Base-by-base conservation (phyloP, 768 basidiomycete species). In the Pholiota molesta region DNA sequence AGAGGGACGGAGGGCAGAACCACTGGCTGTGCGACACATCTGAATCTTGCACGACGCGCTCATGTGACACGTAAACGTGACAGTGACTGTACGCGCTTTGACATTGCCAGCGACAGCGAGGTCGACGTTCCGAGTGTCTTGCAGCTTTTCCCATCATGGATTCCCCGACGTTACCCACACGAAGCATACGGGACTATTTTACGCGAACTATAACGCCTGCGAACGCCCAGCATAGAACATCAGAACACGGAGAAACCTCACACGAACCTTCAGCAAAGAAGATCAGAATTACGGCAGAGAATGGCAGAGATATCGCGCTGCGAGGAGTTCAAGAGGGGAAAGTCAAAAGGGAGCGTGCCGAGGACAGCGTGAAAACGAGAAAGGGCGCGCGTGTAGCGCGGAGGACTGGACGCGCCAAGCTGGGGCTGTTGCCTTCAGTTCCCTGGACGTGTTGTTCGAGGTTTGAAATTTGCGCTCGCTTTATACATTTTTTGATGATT, bases 391-490 rank as follows among this genome's bases (percentile, higher is more conserved):
- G 6, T 13, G 1, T 5, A 5, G 10, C 21, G 26, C 39, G 9
- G 8, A 23, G 7, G 14, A 16, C 7, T 31, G 28, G 44, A 13
- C n/a, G 42, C 16, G 42, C 42, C 14, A 57, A 57, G 29, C 13
- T 45, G 56, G 33, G 29, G 8, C 7, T 47, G 11, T 19, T 45
- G 19, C 42, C 31, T 5, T 57, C 56, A 14, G 19, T 57, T 7
- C 56, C 56, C n/a, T 57, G 28, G 56, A 57, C 21, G 19, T 57
- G 31, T 44, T 57, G 2, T 57, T 45, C 21, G 56, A 57, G 44
- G 56, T 57, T 14, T 2, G 56, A 2, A 17, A 37, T 13, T 37
- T 37, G 8, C 35, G 7, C n/a, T 7, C 10, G 16, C 2, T n/a
- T n/a, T n/a, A n/a, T n/a, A n/a, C n/a, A n/a, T 11, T 19, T 16